These are phyloP conservation scores for Spathaspora sp. DNA, from an alignment of 805 yeast genomes.

Conservation along the genomic window DNA sequence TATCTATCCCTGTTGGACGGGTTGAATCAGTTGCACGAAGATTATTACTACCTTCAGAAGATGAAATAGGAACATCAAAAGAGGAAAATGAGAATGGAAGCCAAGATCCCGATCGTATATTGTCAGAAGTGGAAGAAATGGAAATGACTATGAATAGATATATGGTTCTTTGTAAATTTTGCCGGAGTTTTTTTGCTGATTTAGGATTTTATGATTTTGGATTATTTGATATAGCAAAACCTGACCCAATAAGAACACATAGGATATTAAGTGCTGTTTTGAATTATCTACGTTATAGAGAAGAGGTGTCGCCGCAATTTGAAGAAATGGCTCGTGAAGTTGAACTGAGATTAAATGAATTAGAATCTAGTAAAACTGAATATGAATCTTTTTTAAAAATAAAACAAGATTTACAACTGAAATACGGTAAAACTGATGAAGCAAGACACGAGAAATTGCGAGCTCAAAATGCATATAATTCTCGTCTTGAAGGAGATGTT, in stretches of 20 bases:
- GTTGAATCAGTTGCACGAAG: not conserved
- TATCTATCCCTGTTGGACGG: not conserved
- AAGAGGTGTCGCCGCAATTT: conserved; percentile 68
- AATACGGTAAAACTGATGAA: not conserved
- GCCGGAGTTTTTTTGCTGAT: conserved; percentile 58
- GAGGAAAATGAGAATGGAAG: conserved; percentile 4
- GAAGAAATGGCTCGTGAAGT: conserved; percentile 50
- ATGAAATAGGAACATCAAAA: conserved; percentile 1
- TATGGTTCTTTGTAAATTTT: conserved; percentile 52
- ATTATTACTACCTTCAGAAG: not conserved
- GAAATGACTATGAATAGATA: conserved; percentile 22
- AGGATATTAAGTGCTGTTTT: conserved; percentile 77
- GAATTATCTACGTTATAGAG: conserved; percentile 81
- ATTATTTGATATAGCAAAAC: conserved; percentile 68
- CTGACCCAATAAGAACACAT: conserved; percentile 65
- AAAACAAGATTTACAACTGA: not conserved
- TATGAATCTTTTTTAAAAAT: conserved; percentile 12
- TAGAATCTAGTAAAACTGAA: conserved; percentile 27
- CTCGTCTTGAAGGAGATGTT: not conserved
- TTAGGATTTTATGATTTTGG: conserved; percentile 80
- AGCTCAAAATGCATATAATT: conserved; percentile 34
- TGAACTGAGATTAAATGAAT: conserved; percentile 23
- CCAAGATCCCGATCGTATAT: not conserved
- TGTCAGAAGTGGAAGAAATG: not conserved
- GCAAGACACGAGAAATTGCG: not conserved